Conservation (phyloP, 441 rosid genomes). For the Raphanus hybrid region DNA sequence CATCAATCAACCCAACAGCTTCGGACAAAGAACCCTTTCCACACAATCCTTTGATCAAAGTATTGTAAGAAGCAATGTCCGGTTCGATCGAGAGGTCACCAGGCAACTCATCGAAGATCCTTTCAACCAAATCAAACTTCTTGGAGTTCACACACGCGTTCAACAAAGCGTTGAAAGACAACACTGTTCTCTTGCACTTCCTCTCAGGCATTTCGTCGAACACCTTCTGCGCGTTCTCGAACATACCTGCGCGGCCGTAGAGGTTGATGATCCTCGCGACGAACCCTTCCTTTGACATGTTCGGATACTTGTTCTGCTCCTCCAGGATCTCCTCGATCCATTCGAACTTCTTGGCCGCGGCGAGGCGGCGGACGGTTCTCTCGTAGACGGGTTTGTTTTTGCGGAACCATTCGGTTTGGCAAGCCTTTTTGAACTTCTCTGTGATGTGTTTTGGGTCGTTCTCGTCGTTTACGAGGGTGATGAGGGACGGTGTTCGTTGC, state of each 20-base stretch:
- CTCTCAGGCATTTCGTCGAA: slow-evolving; percentile 48
- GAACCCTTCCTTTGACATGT: slow-evolving; percentile 2
- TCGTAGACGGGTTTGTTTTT: background rate
- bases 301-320: background rate
- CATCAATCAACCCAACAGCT: slow-evolving; percentile 49
- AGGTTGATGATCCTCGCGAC: background rate
- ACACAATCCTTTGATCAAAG: slow-evolving; percentile 60
- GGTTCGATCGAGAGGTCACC: slow-evolving; percentile 49
- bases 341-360: background rate
- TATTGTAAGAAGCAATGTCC: slow-evolving; percentile 62
- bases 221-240: background rate
- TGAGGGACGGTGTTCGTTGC: slow-evolving; percentile 18
- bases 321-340: slow-evolving; percentile 4
- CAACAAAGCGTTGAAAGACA: slow-evolving; percentile 70
- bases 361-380: slow-evolving; percentile 6
- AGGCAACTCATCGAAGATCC: slow-evolving; percentile 55
- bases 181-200: slow-evolving; percentile 52
- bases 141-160: slow-evolving; percentile 60
- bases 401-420: slow-evolving; percentile 43
- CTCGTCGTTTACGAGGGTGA: slow-evolving; percentile 48
- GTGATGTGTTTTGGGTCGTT: slow-evolving; percentile 55
- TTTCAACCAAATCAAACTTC: slow-evolving; percentile 54
- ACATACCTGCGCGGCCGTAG: background rate
- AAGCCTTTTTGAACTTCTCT: slow-evolving; percentile 59
- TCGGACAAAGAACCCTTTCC: slow-evolving; percentile 54